Conservation (phyloP, 768 basidiomycete genomes). For the Dacryopinax primogenitus region DNA sequence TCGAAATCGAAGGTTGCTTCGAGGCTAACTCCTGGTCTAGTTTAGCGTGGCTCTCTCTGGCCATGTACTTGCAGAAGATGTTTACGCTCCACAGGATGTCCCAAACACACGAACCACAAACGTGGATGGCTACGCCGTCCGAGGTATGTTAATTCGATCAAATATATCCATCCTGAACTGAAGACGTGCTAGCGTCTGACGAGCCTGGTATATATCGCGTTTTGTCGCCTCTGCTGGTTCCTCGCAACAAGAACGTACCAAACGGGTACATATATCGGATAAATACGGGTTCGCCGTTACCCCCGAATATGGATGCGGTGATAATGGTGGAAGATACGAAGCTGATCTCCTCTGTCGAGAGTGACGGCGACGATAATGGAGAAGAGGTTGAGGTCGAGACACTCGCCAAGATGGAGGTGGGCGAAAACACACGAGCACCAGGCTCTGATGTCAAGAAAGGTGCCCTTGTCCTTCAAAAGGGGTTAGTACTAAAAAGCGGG, state of each 20-base stretch:
- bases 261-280: slow-evolving; percentile 49
- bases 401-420: slow-evolving; percentile 43
- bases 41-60: slow-evolving; percentile 50
- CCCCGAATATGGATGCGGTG: slow-evolving; percentile 58
- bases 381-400: slow-evolving; percentile 66
- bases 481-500: slow-evolving; percentile 45
- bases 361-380: slow-evolving; percentile 24
- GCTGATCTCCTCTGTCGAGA: slow-evolving; percentile 40
- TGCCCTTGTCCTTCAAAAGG: slow-evolving; percentile 45
- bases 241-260: slow-evolving; percentile 33
- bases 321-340: slow-evolving; percentile 92
- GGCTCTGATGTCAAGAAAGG: slow-evolving; percentile 63
- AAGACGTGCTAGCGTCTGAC: slow-evolving; percentile 40
- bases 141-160: slow-evolving; percentile 34
- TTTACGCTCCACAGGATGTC: slow-evolving; percentile 49
- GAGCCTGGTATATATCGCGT: slow-evolving; percentile 55
- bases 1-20: neutral
- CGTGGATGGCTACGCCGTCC: slow-evolving; percentile 79
- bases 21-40: slow-evolving; percentile 27
- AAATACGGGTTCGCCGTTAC: slow-evolving; percentile 77
- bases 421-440: slow-evolving; percentile 60
- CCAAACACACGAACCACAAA: slow-evolving; percentile 59
- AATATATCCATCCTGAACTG: neutral
- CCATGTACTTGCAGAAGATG: slow-evolving; percentile 61
- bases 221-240: slow-evolving; percentile 40